Evolutionary conservation across 768 basidiomycete species (phyloP).

Genomic region (Agrocybe pediades): DNA sequence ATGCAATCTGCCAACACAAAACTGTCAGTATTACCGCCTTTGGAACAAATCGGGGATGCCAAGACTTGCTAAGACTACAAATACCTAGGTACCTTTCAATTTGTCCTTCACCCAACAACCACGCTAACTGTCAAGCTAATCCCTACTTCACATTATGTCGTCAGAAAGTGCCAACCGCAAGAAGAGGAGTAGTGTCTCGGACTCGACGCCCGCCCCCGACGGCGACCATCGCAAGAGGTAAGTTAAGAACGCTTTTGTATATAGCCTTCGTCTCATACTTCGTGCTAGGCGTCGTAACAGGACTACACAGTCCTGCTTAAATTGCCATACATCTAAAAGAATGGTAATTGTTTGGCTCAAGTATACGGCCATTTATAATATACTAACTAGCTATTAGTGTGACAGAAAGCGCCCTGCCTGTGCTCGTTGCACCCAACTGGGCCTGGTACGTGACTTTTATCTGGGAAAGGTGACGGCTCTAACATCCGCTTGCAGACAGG

Average conservation of each 20-base stretch:
- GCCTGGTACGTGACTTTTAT: slow-evolving; percentile 35
- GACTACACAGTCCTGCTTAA: slow-evolving; percentile 73
- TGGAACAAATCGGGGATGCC: slow-evolving; percentile 11
- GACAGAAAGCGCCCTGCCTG: slow-evolving; percentile 53
- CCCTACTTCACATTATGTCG: slow-evolving; percentile 25
- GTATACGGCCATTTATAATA: neutral
- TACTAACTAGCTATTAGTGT: slow-evolving; percentile 31
- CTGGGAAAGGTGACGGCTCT: neutral
- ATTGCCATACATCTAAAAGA: slow-evolving; percentile 73
- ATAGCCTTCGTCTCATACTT: slow-evolving; percentile 3
- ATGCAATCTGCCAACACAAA: slow-evolving; percentile 12
- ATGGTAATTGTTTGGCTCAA: slow-evolving; percentile 47
- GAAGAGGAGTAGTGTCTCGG: slow-evolving; percentile 24
- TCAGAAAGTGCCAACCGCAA: slow-evolving; percentile 28
- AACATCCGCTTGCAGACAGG: slow-evolving; percentile 55
- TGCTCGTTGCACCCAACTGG: slow-evolving; percentile 52
- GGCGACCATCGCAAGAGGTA: slow-evolving; percentile 27
- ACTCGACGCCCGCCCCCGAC: slow-evolving; percentile 32
- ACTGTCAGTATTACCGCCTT: slow-evolving; percentile 1
- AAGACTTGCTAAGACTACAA: slow-evolving; percentile 13
- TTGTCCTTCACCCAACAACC: slow-evolving; percentile 1
- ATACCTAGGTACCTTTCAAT: slow-evolving; percentile 26
- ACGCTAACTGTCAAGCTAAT: neutral
- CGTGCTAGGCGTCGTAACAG: slow-evolving; percentile 60
- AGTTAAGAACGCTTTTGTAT: neutral